Conservation (phyloP, 768 basidiomycete species). For the Tephrocybe sp. region DNA sequence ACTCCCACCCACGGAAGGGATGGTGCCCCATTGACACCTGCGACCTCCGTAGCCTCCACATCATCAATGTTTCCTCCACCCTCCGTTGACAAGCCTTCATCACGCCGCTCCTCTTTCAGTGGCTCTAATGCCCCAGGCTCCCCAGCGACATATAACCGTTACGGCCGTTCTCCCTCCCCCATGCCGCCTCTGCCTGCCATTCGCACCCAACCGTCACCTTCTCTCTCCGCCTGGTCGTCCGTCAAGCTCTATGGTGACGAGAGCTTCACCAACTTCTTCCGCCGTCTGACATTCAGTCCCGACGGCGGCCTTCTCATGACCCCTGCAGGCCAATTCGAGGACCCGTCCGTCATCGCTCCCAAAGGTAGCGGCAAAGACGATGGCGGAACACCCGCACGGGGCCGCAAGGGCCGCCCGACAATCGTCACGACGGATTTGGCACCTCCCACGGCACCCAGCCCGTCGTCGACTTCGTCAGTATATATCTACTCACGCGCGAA, state of each 20-base stretch:
- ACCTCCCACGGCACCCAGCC: constrained; percentile 35
- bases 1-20: constrained; percentile 31
- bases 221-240: constrained; percentile 55
- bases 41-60: constrained; percentile 67
- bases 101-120: constrained; percentile 73
- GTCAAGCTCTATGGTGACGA: constrained; percentile 95
- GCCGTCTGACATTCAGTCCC: constrained; percentile 90
- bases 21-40: constrained; percentile 56
- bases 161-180: constrained; percentile 83
- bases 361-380: constrained; percentile 25
- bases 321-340: constrained; percentile 96
- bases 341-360: constrained; percentile 62
- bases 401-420: constrained; percentile 56
- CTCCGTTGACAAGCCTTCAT: constrained; percentile 56
- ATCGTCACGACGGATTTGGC: constrained; percentile 34
- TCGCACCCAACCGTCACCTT: constrained; percentile 55
- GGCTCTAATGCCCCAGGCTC: constrained; percentile 80
- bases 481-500: constrained; percentile 97
- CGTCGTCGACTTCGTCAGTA: constrained; percentile 55
- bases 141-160: constrained; percentile 60
- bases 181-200: constrained; percentile 95
- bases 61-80: constrained; percentile 74
- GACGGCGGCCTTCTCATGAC: constrained; percentile 93
- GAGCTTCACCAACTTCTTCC: constrained; percentile 93
- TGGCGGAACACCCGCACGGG: constrained; percentile 50